These are phyloP conservation scores for Aspergillus funiculosus DNA, from an alignment of 495 filamentous ascomycete genomes.

Conservation along the genomic window DNA sequence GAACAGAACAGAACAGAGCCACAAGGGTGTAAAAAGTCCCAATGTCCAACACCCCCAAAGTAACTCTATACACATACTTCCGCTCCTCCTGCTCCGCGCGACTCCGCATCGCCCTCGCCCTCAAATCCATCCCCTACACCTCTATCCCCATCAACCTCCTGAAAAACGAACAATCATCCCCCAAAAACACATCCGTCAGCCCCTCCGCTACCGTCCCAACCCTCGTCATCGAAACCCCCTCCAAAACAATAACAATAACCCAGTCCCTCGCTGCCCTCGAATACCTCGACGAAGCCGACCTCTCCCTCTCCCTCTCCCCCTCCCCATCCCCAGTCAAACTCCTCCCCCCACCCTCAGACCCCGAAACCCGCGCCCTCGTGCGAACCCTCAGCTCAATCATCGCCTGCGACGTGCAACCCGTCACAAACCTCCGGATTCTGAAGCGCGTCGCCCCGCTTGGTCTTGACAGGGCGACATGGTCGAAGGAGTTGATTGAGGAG, in stretches of 20 bases:
- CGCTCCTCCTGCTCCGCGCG: slow-evolving; percentile 52
- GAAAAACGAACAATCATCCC: slow-evolving; percentile 35
- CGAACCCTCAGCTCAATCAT: slow-evolving; percentile 44
- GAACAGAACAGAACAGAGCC: no score
- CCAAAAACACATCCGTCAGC: slow-evolving; percentile 35
- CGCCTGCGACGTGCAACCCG: slow-evolving; percentile 44
- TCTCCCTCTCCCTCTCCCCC: slow-evolving; percentile 35
- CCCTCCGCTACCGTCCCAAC: slow-evolving; percentile 47
- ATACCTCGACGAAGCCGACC: slow-evolving; percentile 47
- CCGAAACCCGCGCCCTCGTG: slow-evolving; percentile 31
- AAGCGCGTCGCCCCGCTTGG: slow-evolving; percentile 38
- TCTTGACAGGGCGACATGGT: slow-evolving; percentile 32
- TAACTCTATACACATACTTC: slow-evolving; percentile 50
- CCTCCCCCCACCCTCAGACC: slow-evolving; percentile 30
- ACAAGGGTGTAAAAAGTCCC: slow-evolving; percentile 14
- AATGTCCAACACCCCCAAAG: slow-evolving; percentile 22
- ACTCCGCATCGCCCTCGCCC: slow-evolving; percentile 45
- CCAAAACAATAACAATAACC: slow-evolving; percentile 32
- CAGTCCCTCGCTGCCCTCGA: slow-evolving; percentile 51
- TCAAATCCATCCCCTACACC: slow-evolving; percentile 41
- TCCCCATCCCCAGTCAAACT: slow-evolving; percentile 26
- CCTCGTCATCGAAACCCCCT: slow-evolving; percentile 31
- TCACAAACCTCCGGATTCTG: slow-evolving; percentile 45
- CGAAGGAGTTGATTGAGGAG: slow-evolving; percentile 35
- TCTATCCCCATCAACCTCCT: slow-evolving; percentile 43